Conservation (phyloP, 352 stramenopile species). For the Peronosclerospora sorghi region DNA sequence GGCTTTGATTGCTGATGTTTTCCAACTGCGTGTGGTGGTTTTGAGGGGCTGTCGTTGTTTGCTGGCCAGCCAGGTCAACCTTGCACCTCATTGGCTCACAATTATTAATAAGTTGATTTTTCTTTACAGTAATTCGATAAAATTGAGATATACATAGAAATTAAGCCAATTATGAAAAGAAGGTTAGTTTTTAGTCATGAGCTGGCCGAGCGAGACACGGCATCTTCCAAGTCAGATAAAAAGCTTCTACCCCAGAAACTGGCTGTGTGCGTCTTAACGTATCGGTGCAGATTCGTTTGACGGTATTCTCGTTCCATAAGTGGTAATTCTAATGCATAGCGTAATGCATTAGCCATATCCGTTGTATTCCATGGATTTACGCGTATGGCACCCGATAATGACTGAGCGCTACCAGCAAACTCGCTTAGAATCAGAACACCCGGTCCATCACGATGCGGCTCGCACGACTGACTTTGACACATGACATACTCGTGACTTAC, state of each 20-base stretch:
- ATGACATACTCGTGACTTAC: constrained; percentile 86
- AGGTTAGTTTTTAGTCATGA: no score
- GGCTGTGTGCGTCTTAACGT: constrained; percentile 80
- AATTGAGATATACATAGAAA: neutral
- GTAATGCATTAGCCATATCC: constrained; percentile 58
- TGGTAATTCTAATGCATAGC: constrained; percentile 62
- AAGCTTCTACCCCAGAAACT: constrained; percentile 81
- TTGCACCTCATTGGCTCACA: constrained; percentile 17
- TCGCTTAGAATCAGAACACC: constrained; percentile 82
- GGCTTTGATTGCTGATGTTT: constrained; percentile 23
- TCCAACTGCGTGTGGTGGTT: constrained; percentile 21
- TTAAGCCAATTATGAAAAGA: no score
- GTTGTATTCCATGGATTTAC: constrained; percentile 86
- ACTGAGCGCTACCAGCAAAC: constrained; percentile 83
- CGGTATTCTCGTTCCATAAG: constrained; percentile 79
- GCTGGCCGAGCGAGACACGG: constrained; percentile 9
- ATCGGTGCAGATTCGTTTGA: constrained; percentile 77
- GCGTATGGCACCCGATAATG: constrained; percentile 77
- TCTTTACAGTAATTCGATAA: neutral
- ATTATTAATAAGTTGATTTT: no score
- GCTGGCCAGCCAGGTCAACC: constrained; percentile 18
- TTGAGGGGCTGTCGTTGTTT: constrained; percentile 8
- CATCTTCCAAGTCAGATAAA: constrained; percentile 56
- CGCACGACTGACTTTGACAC: constrained; percentile 58
- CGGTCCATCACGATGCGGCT: constrained; percentile 48